phyloP scores from a whole-genome alignment of 2,329 filamentous ascomycete species.

The Colletotrichum noveboracense region DNA sequence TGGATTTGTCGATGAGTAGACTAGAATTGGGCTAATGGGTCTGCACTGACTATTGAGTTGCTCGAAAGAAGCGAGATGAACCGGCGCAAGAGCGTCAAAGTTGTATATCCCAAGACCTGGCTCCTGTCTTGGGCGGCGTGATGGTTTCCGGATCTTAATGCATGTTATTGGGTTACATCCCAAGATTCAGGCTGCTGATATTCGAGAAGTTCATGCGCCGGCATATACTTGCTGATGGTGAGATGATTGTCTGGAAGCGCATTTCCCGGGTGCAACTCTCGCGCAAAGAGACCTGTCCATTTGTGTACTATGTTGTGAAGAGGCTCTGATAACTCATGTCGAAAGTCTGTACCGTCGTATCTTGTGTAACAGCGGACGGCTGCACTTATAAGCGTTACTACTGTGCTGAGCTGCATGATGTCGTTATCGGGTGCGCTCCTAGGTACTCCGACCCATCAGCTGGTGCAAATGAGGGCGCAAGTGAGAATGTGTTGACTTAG shows the following conservation, averaged over 20 bases:
- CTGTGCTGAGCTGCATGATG: background rate
- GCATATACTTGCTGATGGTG: background rate
- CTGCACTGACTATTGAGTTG: background rate
- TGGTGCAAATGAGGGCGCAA: background rate
- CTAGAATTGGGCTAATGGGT: fast-evolving
- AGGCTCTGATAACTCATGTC: background rate
- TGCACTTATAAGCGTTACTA: background rate
- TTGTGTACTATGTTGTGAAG: fast-evolving
- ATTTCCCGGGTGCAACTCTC: background rate
- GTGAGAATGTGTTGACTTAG: fast-evolving
- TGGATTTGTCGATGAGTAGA: background rate
- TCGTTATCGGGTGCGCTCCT: background rate
- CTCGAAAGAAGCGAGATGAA: background rate
- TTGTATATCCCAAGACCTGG: background rate
- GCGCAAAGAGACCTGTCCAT: background rate
- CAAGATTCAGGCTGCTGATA: fast-evolving
- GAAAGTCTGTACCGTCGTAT: background rate
- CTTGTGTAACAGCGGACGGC: background rate
- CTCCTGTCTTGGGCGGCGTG: background rate
- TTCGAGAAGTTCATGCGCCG: fast-evolving
- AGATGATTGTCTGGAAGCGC: background rate
- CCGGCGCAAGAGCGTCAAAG: background rate
- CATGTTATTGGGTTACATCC: fast-evolving
- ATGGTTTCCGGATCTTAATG: fast-evolving
- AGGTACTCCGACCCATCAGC: background rate